Evolutionary conservation across 768 basidiomycete species (phyloP), one percentile per base, ranked within the genome.

Genomic region (Pulveroboletus sp.): DNA sequence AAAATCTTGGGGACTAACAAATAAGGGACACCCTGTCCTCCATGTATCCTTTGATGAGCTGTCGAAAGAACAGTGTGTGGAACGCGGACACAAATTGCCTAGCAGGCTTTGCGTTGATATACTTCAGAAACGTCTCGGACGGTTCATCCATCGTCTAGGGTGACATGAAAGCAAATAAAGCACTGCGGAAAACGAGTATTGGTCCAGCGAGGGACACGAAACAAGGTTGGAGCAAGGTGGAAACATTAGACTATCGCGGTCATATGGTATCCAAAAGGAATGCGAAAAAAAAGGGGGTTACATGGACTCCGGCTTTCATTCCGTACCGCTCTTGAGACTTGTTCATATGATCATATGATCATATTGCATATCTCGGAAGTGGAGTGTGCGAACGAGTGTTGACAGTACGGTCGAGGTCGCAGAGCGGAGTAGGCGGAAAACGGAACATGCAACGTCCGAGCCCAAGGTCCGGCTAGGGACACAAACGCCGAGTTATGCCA

Each of bases 401-500:
- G 27, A 38, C 30, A 51, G 37, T 17, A 21, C 8, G 44, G 7
- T n/a, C 35, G 27, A 30, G 17, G 35, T 18, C n/a, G 32, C 8
- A 39, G 32, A 27, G 27, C 15, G 26, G 32, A 27, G 27, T 15
- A 17, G 32, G 24, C 35, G 30, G 17, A 11, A 37, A 26, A 3
- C 24, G 15, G 15, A 24, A 27, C 10, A 44, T 13, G n/a, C n/a
- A 32, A 32, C 32, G 27, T 7, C 5, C 15, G n/a, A 35, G 13
- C 24, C 30, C 2, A 24, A 9, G 43, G 28, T 18, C 9, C 14
- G 15, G 36, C 4, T 10, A 9, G n/a, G 5, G 15, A 17, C 18
- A 18, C 7, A n/a, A 31, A 28, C 35, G 17, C 21, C 30, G 28
- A 36, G 8, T 50, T 43, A 67, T 47, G 45, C 58, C 35, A 63